Evolutionary conservation across 768 basidiomycete species (phyloP).

Genomic region (Boletus vinaceobasis): DNA sequence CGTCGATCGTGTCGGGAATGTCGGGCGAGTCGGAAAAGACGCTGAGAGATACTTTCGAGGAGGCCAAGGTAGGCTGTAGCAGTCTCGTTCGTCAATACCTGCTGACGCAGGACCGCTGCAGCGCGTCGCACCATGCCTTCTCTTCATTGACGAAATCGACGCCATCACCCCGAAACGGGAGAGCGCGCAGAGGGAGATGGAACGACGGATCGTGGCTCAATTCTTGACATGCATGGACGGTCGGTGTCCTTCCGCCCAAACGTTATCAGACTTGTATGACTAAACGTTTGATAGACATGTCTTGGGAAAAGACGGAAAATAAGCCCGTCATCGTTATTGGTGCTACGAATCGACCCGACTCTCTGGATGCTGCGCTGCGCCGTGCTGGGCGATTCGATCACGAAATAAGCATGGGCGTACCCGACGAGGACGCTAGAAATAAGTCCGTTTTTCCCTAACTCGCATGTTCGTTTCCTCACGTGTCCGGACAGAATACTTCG

Average conservation of each 20-base stretch:
- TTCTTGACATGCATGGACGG: conserved; percentile 99
- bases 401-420: conserved; percentile 97
- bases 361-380: conserved; percentile 88
- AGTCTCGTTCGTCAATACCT: background rate
- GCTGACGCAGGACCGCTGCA: conserved; percentile 27
- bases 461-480: background rate
- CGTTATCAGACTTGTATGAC: background rate
- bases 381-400: conserved; percentile 95
- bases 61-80: conserved; percentile 71
- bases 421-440: conserved; percentile 84
- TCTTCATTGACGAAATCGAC: conserved; percentile 98
- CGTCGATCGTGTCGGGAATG: conserved; percentile 96
- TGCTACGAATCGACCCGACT: conserved; percentile 94
- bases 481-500: conserved; percentile 66
- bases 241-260: conserved; percentile 34
- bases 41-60: conserved; percentile 92
- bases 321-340: conserved; percentile 93
- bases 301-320: conserved; percentile 92
- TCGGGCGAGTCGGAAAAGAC: conserved; percentile 98
- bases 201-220: conserved; percentile 94
- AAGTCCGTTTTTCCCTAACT: conserved; percentile 52
- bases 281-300: conserved; percentile 65
- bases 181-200: conserved; percentile 98
- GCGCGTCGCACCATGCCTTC: conserved; percentile 86
- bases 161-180: conserved; percentile 97